Evolutionary conservation across 768 basidiomycete species (phyloP).

Genomic region (Hemileccinum impolitum): DNA sequence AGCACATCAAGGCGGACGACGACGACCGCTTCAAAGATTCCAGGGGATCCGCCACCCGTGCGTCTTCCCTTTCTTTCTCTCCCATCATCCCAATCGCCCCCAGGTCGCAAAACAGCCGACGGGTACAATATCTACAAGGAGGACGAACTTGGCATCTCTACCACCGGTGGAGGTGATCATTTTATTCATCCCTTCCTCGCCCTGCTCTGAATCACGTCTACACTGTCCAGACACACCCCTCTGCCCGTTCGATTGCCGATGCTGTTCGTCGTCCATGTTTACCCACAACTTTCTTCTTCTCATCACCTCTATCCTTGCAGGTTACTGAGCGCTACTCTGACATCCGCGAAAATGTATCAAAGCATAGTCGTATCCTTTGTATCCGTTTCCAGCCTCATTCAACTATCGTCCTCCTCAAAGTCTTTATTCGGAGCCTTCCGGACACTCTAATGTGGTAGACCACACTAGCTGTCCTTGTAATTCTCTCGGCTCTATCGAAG

Average conservation of each 20-base stretch:
- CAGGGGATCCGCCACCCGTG: constrained; percentile 67
- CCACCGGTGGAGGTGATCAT: constrained; percentile 67
- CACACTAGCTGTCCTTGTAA: too few species aligned
- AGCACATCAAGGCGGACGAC: constrained; percentile 24
- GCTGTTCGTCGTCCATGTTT: constrained; percentile 54
- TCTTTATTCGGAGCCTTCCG: too few species aligned
- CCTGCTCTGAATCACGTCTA: constrained; percentile 20
- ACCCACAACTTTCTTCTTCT: background rate
- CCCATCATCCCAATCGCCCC: constrained; percentile 10
- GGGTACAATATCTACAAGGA: constrained; percentile 80
- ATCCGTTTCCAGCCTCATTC: too few species aligned
- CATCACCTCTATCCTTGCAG: constrained; percentile 10
- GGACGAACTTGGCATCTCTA: constrained; percentile 70
- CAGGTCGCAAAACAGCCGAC: constrained; percentile 77
- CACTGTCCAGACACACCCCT: constrained; percentile 61
- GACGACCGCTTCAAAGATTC: constrained; percentile 68
- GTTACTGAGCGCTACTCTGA: constrained; percentile 16
- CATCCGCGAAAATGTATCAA: too few species aligned
- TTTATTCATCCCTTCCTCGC: constrained; percentile 4
- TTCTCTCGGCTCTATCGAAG: constrained; percentile 54
- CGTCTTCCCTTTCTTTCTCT: constrained; percentile 28
- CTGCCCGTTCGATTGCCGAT: constrained; percentile 88
- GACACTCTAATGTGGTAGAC: too few species aligned
- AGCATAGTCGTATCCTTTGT: constrained; percentile 7
- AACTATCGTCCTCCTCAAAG: too few species aligned